Conservation (phyloP, 2,329 filamentous ascomycete genomes). For the Parascedosporium putredinis region DNA sequence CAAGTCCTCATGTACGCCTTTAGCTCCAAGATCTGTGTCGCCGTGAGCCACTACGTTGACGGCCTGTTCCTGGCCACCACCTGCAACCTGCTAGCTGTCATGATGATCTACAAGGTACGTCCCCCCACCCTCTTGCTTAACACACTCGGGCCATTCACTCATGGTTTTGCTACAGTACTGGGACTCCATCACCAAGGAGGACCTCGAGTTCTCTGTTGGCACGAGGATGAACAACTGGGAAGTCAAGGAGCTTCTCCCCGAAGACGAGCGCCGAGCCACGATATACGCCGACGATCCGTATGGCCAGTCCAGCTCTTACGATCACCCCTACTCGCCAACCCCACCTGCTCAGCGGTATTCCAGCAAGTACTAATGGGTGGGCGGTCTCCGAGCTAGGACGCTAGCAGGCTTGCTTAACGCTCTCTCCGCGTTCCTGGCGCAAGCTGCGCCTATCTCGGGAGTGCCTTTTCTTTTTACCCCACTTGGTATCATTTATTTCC, state of each 20-base stretch:
- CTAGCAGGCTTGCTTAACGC: too few species aligned
- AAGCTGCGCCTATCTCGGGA: too few species aligned
- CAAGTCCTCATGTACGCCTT: slow-evolving; percentile 91
- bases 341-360: slow-evolving; percentile 30
- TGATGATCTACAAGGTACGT: slow-evolving; percentile 97
- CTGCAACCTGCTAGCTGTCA: slow-evolving; percentile 87
- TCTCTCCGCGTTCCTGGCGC: too few species aligned
- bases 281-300: slow-evolving; percentile 61
- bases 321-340: slow-evolving; percentile 38
- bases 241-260: slow-evolving; percentile 78
- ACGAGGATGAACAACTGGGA: slow-evolving; percentile 97
- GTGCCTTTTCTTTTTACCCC: neutral
- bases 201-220: slow-evolving; percentile 95
- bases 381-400: too few species aligned
- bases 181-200: slow-evolving; percentile 97
- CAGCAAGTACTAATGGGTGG: slow-evolving; percentile 32
- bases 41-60: slow-evolving; percentile 84
- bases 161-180: slow-evolving; percentile 68
- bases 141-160: too few species aligned
- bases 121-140: neutral
- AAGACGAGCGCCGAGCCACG: slow-evolving; percentile 67
- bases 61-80: slow-evolving; percentile 90
- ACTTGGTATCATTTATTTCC: neutral
- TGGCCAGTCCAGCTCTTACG: slow-evolving; percentile 43
- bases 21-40: slow-evolving; percentile 72